Conservation (phyloP, 1,139 yeast genomes). For the Nakaseomyces kungkrabaensis region DNA sequence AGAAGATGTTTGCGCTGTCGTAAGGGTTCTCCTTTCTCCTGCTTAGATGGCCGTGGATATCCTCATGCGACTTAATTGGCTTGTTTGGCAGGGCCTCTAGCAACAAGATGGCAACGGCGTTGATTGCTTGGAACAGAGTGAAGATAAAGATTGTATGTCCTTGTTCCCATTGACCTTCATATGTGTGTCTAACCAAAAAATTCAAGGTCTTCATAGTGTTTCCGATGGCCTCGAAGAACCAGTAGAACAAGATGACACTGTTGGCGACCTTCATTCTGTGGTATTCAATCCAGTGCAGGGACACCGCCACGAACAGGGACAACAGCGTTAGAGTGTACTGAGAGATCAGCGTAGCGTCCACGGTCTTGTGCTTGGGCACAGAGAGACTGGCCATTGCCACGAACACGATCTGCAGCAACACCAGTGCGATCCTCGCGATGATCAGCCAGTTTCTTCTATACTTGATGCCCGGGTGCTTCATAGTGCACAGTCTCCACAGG, state of each 20-base stretch:
- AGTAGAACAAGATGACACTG: slow-evolving; percentile 62
- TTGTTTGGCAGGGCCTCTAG: slow-evolving; percentile 47
- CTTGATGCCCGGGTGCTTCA: slow-evolving; percentile 32
- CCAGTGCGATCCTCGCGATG: slow-evolving; percentile 29
- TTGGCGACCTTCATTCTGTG: slow-evolving; percentile 55
- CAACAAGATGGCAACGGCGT: slow-evolving; percentile 41
- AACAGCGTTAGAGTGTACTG: slow-evolving; percentile 23
- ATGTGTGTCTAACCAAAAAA: slow-evolving; percentile 38
- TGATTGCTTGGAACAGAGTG: slow-evolving; percentile 40
- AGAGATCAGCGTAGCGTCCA: slow-evolving; percentile 23
- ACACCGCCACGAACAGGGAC: slow-evolving; percentile 39
- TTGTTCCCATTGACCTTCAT: slow-evolving; percentile 24
- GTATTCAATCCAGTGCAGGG: slow-evolving; percentile 64
- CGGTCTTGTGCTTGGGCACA: slow-evolving; percentile 10
- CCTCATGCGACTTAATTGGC: slow-evolving; percentile 32
- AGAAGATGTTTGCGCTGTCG: slow-evolving; percentile 74
- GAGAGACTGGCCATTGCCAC: slow-evolving; percentile 19
- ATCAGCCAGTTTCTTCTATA: slow-evolving; percentile 34
- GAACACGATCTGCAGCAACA: slow-evolving; percentile 24
- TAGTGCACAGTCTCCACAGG: slow-evolving; percentile 25
- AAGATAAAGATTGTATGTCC: slow-evolving; percentile 35
- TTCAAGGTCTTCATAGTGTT: slow-evolving; percentile 40
- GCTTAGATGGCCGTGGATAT: slow-evolving; percentile 32
- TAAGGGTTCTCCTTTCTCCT: slow-evolving; percentile 45
- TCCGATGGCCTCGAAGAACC: slow-evolving; percentile 50